These are phyloP conservation scores for Picochlorum sp. DNA, from an alignment of 139 green algal genomes.

Conservation along the genomic window DNA sequence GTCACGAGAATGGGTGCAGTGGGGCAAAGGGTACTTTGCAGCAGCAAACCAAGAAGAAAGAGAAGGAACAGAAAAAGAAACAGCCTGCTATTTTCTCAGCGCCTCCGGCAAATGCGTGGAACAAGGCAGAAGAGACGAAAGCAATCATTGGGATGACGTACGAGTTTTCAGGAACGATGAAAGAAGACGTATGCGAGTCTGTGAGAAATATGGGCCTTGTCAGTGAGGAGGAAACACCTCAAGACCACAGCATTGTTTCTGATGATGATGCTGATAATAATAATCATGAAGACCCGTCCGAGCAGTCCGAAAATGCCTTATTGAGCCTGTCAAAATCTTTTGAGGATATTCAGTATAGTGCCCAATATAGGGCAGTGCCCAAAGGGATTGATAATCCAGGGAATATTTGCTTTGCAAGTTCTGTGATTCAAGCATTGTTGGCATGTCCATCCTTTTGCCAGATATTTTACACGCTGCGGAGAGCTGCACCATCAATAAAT, in stretches of 20 bases:
- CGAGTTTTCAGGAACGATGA: too few species aligned
- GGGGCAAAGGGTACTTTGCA: not conserved
- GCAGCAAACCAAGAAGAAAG: too few species aligned
- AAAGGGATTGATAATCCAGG: slow-evolving; percentile 66
- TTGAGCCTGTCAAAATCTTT: too few species aligned
- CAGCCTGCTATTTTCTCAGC: not conserved
- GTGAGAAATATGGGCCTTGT: not conserved
- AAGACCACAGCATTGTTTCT: too few species aligned
- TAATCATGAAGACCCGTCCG: too few species aligned
- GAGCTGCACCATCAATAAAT: slow-evolving; percentile 33
- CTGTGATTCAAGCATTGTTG: slow-evolving; percentile 65
- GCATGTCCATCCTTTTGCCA: slow-evolving; percentile 49
- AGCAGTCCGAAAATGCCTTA: too few species aligned
- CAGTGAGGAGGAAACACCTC: too few species aligned
- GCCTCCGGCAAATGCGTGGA: not conserved
- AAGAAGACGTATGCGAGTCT: not conserved
- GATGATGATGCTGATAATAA: too few species aligned
- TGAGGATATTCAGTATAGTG: too few species aligned
- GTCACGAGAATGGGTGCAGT: not conserved
- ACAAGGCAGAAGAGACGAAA: not conserved
- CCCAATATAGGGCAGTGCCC: slow-evolving; percentile 25
- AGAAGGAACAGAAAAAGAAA: not conserved
- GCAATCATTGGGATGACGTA: not conserved
- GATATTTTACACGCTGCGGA: slow-evolving; percentile 39
- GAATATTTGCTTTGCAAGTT: slow-evolving; percentile 79